Base-by-base conservation (phyloP, 2,329 filamentous ascomycete genomes). In the Fusarium penzigii region DNA sequence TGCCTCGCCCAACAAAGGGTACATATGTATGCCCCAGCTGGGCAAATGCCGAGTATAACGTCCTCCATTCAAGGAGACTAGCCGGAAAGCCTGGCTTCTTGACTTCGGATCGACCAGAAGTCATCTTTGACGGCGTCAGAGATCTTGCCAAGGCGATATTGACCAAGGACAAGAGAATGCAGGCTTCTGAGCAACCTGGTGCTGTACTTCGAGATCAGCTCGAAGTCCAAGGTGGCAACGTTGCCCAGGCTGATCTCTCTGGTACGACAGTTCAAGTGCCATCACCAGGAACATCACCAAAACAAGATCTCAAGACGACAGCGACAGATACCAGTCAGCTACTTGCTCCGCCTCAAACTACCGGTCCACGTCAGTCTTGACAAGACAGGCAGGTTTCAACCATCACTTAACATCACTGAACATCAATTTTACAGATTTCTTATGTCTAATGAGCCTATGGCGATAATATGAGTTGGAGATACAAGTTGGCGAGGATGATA, bases 11-110 rank as follows among this genome's bases (percentile, higher is more conserved):
- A 2, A 56, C 62, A 3, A 59, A 57, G 12, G 57, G 55, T 5
- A 42, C 58, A 2, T 80, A 81, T 51, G 68, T 69, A 2, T 81
- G 78, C 43, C 77, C 79, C 1, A 69, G 67, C n/a, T 82, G 79
- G 79, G 79, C 72, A 0, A 74, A 69, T 9, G 53, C 68, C 13
- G 68, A 66, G 7, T 81, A 77, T 53, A 65, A 75, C 12, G 72
- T 81, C 2, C 57, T 80, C 1, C 68, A 74, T 50, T 66, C 71
- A 16, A 70, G 71, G 44, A 71, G 78, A 29, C 68, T 69, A 1
- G 12, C 61, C 6, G 78, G 77, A 2, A 67, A 65, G 5, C 68
- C 76, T 0, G 77, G 78, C 0, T 66, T 82, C 34, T 58, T 82
- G 34, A 72, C 75, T 11, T 80, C 77, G 74, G 78, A 81, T 52